phyloP scores from a whole-genome alignment of 306 rosid genomes.

The Rosa persica region DNA sequence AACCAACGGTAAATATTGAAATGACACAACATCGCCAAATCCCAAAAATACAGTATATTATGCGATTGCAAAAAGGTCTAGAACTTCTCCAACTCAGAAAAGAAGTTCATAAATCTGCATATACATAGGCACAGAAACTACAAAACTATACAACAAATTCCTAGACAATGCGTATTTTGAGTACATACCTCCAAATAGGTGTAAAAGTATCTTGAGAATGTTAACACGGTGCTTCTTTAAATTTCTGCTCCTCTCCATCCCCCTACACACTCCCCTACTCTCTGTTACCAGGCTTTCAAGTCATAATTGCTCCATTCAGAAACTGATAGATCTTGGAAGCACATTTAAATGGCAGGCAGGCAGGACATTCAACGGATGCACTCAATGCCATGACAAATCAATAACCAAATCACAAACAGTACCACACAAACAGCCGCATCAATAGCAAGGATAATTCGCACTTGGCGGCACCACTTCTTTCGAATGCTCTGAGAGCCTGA shows the following conservation, averaged over 20 bases:
- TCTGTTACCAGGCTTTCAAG: neutral
- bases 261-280: neutral
- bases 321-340: neutral
- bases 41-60: neutral
- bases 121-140: neutral
- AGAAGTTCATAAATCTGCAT: neutral
- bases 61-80: neutral
- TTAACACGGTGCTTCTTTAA: neutral
- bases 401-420: constrained; percentile 69
- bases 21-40: constrained; percentile 1
- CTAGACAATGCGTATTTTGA: neutral
- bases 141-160: constrained; percentile 8
- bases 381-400: constrained; percentile 56
- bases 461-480: constrained; percentile 86
- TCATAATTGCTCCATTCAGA: constrained; percentile 6
- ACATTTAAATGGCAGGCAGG: neutral
- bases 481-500: constrained; percentile 55
- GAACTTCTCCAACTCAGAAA: neutral
- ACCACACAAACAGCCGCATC: constrained; percentile 74
- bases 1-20: neutral
- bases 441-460: constrained; percentile 79
- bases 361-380: constrained; percentile 49
- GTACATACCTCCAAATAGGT: constrained; percentile 6
- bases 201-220: neutral
- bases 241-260: neutral